Evolutionary conservation across 2,329 filamentous ascomycete genomes (phyloP), one percentile per base, ranked within the genome.

Genomic region (Cladosporium austrohemisphaericum): DNA sequence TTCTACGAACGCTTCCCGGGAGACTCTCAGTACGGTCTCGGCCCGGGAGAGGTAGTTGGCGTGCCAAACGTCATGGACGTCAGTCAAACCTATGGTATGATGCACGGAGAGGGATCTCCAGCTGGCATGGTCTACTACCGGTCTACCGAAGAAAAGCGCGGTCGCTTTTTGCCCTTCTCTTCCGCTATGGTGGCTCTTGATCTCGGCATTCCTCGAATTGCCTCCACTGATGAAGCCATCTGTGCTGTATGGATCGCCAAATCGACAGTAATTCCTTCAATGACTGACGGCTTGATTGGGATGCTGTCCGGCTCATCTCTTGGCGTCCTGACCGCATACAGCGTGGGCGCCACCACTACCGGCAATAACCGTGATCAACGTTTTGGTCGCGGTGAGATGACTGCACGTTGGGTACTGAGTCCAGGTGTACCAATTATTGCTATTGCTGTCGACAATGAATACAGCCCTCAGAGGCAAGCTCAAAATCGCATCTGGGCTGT

Each of bases 181-280:
- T 76, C 76, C 14, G 76, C 79, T 16, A 72, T 82, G 14, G 77
- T 81, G 10, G 76, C 82, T 44, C 83, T 81, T 5, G 76, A 83
- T 53, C 73, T 80, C 20, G 90, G 90, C 32, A 87, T 96, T 22
- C 91, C 91, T 2, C 81, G 81, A 45, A 77, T 95, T 14, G 83
- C 84, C 2, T 77, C 83, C 52, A 75, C 84, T 44, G 78, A 75
- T 0, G 86, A 93, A 54, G 81, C 85, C 2, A 78, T 93, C 14
- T 88, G 83, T 57, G 83, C 84, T 32, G 83, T 95, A 3, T 97
- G 92, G 92, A 84, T 96, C 55, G 88, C 91, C 28, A 97, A 95
- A 64, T 86, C 88, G 1, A 72, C 80, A 7, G 75, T 80, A 4
- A 78, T 95, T 23, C 83, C 86, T 10, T 77, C 79, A 8, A 74